Evolutionary conservation across 108 stramenopile species (phyloP), one percentile per base, ranked within the genome.

Genomic region (Chaetoceros muelleri): DNA sequence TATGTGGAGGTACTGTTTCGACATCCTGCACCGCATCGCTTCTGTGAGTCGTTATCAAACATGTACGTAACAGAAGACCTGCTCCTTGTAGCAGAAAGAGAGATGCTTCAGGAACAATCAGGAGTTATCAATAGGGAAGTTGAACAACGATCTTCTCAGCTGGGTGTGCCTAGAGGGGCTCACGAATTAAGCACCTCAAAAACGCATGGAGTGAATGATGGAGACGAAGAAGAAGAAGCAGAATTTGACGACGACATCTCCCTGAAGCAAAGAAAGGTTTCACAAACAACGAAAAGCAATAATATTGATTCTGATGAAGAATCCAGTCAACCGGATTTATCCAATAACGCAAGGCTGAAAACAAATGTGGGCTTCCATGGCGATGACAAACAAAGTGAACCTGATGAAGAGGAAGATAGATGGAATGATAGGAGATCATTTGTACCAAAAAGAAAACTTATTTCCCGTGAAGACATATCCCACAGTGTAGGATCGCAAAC

Each of bases 21-120:
- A 27, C 81, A 85, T 51, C 66, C 73, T 0, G 29, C 65, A 8
- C 81, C 87, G 30, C 81, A 84, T 71, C 73, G 84, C 17, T 86
- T 80, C 60, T 88, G 88, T 48, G 85, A 88, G 50, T 48, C 76
- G 0, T 46, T 72, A 2, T 70, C 80, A 10, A 90, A 94, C 53
- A 31, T 73, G 54, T 94, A 90, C 55, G 82, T 94, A 3, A 80
- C 67, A 22, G 88, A 90, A 53, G 86, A 88, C 47, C 64, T 93
- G 2, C 79, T 81, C 2, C 85, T 87, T 84, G 79, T 87, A 44
- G 84, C 84, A 23, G 84, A 87, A 55, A 78, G 81, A 28, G 81
- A 85, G 23, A 52, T 78, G 28, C 57, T 88, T 30, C 53, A 78
- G 27, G 84, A 86, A 53, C 79, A 84, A 48, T 68, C 79, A 40